A percentile compares a stretch with the other conserved stretches of the same genome.
phyloP scores from a whole-genome alignment of 306 rosid species.

The Sesbania bispinosa region DNA sequence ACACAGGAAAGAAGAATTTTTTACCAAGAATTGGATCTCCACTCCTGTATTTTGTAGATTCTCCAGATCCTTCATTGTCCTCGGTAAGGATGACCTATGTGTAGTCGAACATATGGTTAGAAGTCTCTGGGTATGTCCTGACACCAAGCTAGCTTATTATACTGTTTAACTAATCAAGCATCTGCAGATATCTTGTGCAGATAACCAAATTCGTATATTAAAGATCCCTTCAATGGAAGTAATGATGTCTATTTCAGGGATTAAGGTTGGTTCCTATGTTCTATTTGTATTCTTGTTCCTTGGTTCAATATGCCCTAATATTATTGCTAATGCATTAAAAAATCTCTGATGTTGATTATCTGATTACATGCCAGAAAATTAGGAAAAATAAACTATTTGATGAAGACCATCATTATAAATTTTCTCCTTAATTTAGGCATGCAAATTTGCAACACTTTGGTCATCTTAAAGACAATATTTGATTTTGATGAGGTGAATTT shows the following conservation, averaged over 20 bases:
- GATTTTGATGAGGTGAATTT: neutral
- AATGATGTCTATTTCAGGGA: slow-evolving; percentile 83
- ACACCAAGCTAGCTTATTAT: slow-evolving; percentile 19
- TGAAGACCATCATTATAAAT: neutral
- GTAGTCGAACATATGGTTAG: neutral
- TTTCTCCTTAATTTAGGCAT: neutral
- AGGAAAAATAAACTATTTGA: neutral
- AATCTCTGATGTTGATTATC: neutral
- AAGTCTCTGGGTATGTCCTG: neutral
- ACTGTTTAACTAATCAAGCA: slow-evolving; percentile 47
- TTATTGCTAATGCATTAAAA: slow-evolving; percentile 9
- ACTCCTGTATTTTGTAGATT: slow-evolving; percentile 63
- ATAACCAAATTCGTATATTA: slow-evolving; percentile 79
- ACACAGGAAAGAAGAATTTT: slow-evolving; percentile 72
- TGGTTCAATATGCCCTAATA: neutral
- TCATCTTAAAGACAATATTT: neutral
- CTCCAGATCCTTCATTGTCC: slow-evolving; percentile 77
- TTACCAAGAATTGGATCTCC: slow-evolving; percentile 95
- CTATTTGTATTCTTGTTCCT: slow-evolving; percentile 11
- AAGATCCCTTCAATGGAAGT: slow-evolving; percentile 90
- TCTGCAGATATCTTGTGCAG: slow-evolving; percentile 86
- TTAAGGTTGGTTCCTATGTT: slow-evolving; percentile 63
- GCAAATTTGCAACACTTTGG: neutral
- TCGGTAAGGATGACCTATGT: slow-evolving; percentile 55
- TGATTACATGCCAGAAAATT: neutral